Base-by-base conservation (phyloP, 1,284 basidiomycete genomes). In the Heliocybe sulcata region DNA sequence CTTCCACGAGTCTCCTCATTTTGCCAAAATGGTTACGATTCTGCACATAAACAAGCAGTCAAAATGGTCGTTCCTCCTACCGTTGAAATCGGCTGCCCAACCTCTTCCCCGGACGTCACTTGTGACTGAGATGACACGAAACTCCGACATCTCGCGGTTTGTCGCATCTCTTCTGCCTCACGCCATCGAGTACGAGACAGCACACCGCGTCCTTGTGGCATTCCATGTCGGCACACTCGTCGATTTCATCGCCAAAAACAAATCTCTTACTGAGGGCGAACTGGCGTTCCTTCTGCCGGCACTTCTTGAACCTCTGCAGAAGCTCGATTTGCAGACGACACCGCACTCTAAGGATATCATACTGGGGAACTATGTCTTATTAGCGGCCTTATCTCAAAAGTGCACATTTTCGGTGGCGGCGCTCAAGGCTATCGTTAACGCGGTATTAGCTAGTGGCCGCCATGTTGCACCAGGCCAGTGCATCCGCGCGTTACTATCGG, bases 1-100 rank as follows among this genome's bases (percentile, higher is more conserved):
- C 0, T 98, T 96, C 67, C 94, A 98, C 65, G 92, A 94, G 61
- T 93, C 96, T 1, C 87, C 90, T 0, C 94, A 98, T 67, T 99
- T 99, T 69, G 82, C 89, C 8, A 95, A 96, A 66, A 92, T 98
- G 80, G 77, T 97, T 42, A 86, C 89, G 2, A 94, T 98, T 63
- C 73, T 94, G 56, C 83, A 89, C 60, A 77, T 97, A 54, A 77
- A 79, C 85, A 82, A 65, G 66, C 71, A 31, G 63, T 72, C 79
- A 6, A 62, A 73, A 19, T 83, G 85, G 81, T 71, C 72, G 29
- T 89, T 93, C 62, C 77, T 97, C 38, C 70, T 83, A 2, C 81
- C 91, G 0, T 87, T 88, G 68, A 87, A 92, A 67, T 81, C 85
- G 45, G 82, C 88, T 9, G 80, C 85, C 19, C 85, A 87, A 61